Evolutionary conservation across 495 filamentous ascomycete species (phyloP).

Genomic region (Clavariopsis aquatica): DNA sequence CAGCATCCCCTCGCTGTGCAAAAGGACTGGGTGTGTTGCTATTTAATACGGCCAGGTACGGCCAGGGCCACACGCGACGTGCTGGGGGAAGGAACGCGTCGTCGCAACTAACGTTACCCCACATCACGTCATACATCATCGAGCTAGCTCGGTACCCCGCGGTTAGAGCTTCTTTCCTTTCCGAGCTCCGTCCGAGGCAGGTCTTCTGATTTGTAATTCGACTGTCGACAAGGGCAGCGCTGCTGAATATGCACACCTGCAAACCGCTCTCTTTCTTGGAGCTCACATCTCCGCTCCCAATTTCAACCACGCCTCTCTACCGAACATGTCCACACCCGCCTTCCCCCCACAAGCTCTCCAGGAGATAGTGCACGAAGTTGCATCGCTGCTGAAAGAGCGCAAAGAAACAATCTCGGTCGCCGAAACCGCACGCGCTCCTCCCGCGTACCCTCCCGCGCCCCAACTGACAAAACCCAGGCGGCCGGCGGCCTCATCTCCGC

Average conservation of each 20-base stretch:
- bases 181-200: background rate
- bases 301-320: background rate
- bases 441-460: constrained; percentile 3
- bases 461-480: constrained; percentile 46
- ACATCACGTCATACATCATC: constrained; percentile 9
- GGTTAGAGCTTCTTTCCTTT: background rate
- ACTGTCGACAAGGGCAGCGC: too few species aligned
- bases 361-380: constrained; percentile 53
- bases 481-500: constrained; percentile 63
- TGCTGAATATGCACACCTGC: background rate
- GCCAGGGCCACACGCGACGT: too few species aligned
- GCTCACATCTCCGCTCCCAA: background rate
- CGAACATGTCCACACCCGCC: constrained; percentile 19
- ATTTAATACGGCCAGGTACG: too few species aligned
- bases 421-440: constrained; percentile 53
- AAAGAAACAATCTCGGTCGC: constrained; percentile 60
- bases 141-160: constrained; percentile 1
- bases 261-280: background rate
- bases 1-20: too few species aligned
- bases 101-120: background rate
- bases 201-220: constrained; percentile 11
- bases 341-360: constrained; percentile 56
- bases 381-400: constrained; percentile 53
- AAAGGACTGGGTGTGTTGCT: too few species aligned
- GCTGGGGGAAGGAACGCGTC: background rate